Conservation (phyloP, 2,329 filamentous ascomycete species). For the Pseudogymnoascus verrucosus region DNA sequence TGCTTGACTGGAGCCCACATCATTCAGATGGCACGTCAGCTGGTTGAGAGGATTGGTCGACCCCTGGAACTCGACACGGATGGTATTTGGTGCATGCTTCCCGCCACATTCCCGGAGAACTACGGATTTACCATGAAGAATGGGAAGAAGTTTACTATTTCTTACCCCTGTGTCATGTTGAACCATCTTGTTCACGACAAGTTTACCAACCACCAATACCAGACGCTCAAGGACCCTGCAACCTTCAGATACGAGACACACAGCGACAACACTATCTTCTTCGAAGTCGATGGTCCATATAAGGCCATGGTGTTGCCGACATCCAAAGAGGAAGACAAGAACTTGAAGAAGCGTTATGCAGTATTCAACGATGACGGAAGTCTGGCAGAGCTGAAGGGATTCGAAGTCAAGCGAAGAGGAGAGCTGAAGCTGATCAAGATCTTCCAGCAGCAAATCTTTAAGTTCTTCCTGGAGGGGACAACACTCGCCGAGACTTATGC, state of each 20-base stretch:
- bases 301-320: slow-evolving; percentile 95
- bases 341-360: slow-evolving; percentile 97
- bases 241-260: slow-evolving; percentile 91
- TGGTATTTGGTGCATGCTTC: slow-evolving; percentile 99
- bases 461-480: slow-evolving; percentile 90
- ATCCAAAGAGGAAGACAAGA: slow-evolving; percentile 98
- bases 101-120: slow-evolving; percentile 92
- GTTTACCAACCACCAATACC: slow-evolving; percentile 97
- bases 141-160: slow-evolving; percentile 93
- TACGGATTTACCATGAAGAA: slow-evolving; percentile 90
- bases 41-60: slow-evolving; percentile 87
- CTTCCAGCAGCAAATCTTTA: slow-evolving; percentile 98
- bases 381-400: slow-evolving; percentile 91
- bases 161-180: slow-evolving; percentile 97
- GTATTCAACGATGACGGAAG: slow-evolving; percentile 98
- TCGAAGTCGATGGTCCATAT: slow-evolving; percentile 97
- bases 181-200: slow-evolving; percentile 92
- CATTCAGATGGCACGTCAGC: slow-evolving; percentile 88
- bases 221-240: slow-evolving; percentile 71
- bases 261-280: slow-evolving; percentile 98
- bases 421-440: slow-evolving; percentile 99
- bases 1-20: slow-evolving; percentile 94
- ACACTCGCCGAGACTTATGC: slow-evolving; percentile 84
- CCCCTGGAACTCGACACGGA: slow-evolving; percentile 94
- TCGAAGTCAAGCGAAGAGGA: slow-evolving; percentile 94